Evolutionary conservation across 148 eudicot species (phyloP), one percentile per base, ranked within the genome.

Genomic region (Fallopia convolvulus): DNA sequence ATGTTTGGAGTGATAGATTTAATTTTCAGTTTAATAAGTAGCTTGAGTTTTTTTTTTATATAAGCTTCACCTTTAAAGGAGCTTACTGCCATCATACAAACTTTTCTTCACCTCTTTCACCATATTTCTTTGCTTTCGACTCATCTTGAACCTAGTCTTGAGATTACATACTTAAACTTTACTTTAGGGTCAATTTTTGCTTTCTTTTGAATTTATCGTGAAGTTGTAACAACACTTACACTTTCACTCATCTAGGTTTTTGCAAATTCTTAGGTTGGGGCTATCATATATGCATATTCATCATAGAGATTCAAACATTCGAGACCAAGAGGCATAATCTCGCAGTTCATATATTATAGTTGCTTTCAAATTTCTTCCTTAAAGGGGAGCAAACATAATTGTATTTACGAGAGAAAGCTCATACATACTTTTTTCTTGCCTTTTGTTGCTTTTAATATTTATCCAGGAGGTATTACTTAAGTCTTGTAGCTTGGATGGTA

Each of bases 401-500:
- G 55, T 42, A 11, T 72, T 72, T 14, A 17, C 20, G 14, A 42
- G 33, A 23, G 7, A 47, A 72, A 72, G 23, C 75, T 72, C 4
- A 44, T 12, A 48, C 3, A 41, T 63, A n/a, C n/a, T 2, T 41
- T 18, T 72, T n/a, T 46, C 18, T 44, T 44, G 4, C 9, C 53
- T 9, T 72, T 13, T 46, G n/a, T 36, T 36, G 42, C 46, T 15
- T 26, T 30, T 20, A 15, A 46, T 47, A 49, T 3, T 74, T 17
- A 74, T 49, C 30, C 76, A 74, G 70, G 77, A 56, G 17, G 77
- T 53, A 36, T 55, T 56, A 13, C 66, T 53, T 30, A 17, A 9
- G 15, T 36, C 77, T 56, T 52, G 65, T 72, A 39, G 72, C 52
- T 75, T n/a, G 83, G 80, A 89, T 90, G 92, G 80, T 89, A 82